Conservation (phyloP, 495 filamentous ascomycete species). For the Viridothelium virens region DNA sequence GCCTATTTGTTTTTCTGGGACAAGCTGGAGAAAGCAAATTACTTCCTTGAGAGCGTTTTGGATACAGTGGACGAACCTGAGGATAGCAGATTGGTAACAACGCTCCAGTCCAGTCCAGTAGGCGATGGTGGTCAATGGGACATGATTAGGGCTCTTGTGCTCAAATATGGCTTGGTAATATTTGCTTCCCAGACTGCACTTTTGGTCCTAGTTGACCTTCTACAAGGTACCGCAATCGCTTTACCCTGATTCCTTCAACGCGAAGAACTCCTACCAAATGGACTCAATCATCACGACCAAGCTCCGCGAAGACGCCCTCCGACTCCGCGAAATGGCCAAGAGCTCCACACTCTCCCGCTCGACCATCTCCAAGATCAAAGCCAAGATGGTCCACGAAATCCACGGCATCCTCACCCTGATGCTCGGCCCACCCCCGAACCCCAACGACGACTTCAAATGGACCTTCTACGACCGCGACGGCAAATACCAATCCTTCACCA, state of each 20-base stretch:
- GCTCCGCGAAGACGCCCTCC: conserved; percentile 71
- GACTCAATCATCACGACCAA: conserved; percentile 74
- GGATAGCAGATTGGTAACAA: conserved; percentile 61
- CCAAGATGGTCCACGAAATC: conserved; percentile 67
- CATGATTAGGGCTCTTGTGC: conserved; percentile 78
- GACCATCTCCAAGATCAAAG: conserved; percentile 48
- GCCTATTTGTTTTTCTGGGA: conserved; percentile 93
- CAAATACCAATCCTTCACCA: conserved; percentile 48
- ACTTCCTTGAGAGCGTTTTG: conserved; percentile 73
- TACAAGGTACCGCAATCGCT: conserved; percentile 56
- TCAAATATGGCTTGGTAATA: conserved; percentile 64
- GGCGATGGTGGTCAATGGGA: conserved; percentile 86
- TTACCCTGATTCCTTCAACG: conserved; percentile 74
- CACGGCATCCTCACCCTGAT: conserved; percentile 69
- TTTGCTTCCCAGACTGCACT: background rate
- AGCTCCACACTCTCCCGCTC: conserved; percentile 26
- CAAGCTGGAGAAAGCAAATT: conserved; percentile 88
- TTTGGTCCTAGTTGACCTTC: background rate
- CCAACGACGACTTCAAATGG: conserved; percentile 63
- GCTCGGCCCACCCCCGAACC: conserved; percentile 66
- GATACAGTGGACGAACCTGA: conserved; percentile 61
- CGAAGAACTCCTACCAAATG: conserved; percentile 58
- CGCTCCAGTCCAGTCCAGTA: conserved; percentile 56
- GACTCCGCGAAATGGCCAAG: conserved; percentile 47
- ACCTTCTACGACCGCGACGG: conserved; percentile 58